Percentiles rank a stretch among this genome's conserved stretches.
Conservation (phyloP, 2,329 filamentous ascomycete genomes). For the Aureobasidium sp. region DNA sequence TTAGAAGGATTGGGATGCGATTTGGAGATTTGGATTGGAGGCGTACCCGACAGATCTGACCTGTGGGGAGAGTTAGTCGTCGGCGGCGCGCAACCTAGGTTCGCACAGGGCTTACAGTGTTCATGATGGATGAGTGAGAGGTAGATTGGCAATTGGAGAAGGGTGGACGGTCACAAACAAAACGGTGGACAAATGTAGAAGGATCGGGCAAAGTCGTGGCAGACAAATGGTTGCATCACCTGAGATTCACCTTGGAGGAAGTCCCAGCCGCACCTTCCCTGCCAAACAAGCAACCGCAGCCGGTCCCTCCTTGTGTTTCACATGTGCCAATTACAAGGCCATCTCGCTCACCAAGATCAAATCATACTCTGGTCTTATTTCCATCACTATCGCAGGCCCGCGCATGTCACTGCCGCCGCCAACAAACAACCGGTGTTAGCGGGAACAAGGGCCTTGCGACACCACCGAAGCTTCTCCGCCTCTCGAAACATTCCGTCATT, state of each 20-base stretch:
- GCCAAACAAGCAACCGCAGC: slow-evolving; percentile 4
- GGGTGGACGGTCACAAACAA: neutral
- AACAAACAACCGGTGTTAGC: neutral
- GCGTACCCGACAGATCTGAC: slow-evolving; percentile 17
- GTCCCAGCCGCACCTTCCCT: neutral
- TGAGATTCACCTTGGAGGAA: neutral
- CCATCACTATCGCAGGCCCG: neutral
- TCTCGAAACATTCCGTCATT: neutral
- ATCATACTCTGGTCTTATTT: neutral
- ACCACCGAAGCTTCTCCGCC: neutral
- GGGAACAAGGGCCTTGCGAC: neutral
- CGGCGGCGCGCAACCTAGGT: neutral
- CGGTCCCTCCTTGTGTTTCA: neutral
- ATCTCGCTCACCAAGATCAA: neutral
- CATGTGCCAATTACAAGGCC: too few relatives aligned
- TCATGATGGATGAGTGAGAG: slow-evolving; percentile 8
- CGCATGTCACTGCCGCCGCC: neutral
- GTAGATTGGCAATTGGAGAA: neutral
- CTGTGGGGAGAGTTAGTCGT: slow-evolving; percentile 1
- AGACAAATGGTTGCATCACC: slow-evolving; percentile 7
- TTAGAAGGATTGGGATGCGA: neutral
- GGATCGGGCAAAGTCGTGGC: slow-evolving; percentile 6
- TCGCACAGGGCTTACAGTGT: slow-evolving; percentile 19
- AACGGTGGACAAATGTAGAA: neutral
- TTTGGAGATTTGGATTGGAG: neutral